phyloP scores from a whole-genome alignment of 805 yeast genomes.

The Nakazawaea peltata region DNA sequence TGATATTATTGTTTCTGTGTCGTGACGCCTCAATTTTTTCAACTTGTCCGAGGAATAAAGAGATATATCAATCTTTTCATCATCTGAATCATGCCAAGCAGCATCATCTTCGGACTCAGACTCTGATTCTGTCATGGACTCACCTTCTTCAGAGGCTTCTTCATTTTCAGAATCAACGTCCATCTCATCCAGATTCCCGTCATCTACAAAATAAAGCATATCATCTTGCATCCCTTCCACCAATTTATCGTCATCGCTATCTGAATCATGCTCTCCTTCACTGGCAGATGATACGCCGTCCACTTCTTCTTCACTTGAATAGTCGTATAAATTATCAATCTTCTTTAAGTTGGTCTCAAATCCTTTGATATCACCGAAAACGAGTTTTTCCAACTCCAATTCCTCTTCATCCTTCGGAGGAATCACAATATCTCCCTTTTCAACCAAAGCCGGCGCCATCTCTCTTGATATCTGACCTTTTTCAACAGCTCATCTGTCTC shows the following conservation, averaged over 20 bases:
- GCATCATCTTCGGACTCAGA: conserved; percentile 22
- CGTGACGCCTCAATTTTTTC: conserved; percentile 62
- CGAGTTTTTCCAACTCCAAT: conserved; percentile 65
- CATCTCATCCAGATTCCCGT: conserved; percentile 23
- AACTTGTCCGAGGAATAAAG: conserved; percentile 49
- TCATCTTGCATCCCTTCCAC: conserved; percentile 43
- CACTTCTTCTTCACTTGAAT: conserved; percentile 33
- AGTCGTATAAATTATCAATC: conserved; percentile 47
- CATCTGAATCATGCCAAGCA: conserved; percentile 93
- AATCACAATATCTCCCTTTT: conserved; percentile 16
- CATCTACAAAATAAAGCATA: conserved; percentile 48
- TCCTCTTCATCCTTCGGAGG: conserved; percentile 87
- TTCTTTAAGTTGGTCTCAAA: conserved; percentile 58
- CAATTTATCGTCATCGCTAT: conserved; percentile 18
- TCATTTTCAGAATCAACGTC: conserved; percentile 21
- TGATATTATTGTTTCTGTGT: conserved; percentile 23
- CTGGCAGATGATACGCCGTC: conserved; percentile 37
- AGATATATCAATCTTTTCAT: conserved; percentile 62
- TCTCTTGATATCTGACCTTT: too few relatives aligned
- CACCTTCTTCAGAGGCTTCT: conserved; percentile 26
- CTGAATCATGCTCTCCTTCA: conserved; percentile 13
- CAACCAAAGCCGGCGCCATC: conserved; percentile 5
- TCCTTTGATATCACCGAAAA: conserved; percentile 82
- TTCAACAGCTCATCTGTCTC: too few relatives aligned
- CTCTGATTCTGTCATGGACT: conserved; percentile 18